A percentile compares a stretch with the other conserved stretches of the same genome.
Conservation (phyloP, 495 filamentous ascomycete species). For the Penicillium canariense region DNA sequence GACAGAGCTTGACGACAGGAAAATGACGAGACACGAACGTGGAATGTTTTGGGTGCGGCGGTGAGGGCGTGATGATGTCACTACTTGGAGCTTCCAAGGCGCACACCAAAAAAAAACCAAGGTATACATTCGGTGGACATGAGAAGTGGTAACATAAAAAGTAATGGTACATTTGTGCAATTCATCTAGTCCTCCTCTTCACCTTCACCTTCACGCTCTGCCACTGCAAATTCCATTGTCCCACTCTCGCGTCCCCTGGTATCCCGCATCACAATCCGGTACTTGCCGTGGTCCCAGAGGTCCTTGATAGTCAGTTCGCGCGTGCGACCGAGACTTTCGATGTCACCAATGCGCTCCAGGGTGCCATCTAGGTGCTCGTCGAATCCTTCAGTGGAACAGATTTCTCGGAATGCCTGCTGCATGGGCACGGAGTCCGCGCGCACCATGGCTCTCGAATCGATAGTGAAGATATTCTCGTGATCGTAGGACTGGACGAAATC, state of each 20-base stretch:
- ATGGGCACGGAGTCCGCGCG: slow-evolving; percentile 94
- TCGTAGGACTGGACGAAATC: slow-evolving; percentile 95
- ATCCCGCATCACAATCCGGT: slow-evolving; percentile 62
- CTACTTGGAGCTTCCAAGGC: slow-evolving; percentile 15
- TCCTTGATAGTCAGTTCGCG: slow-evolving; percentile 90
- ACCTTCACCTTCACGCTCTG: slow-evolving; percentile 30
- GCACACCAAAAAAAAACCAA: background rate
- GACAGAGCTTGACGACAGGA: slow-evolving; percentile 4
- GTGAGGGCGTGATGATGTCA: slow-evolving; percentile 42
- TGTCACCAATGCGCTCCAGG: slow-evolving; percentile 76
- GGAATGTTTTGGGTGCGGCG: slow-evolving; percentile 21
- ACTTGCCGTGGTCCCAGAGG: slow-evolving; percentile 72
- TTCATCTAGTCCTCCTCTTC: slow-evolving; percentile 25
- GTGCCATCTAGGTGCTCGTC: slow-evolving; percentile 79
- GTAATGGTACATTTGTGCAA: slow-evolving; percentile 1
- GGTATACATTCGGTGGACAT: too few relatives aligned
- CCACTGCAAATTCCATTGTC: slow-evolving; percentile 44
- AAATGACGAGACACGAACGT: slow-evolving; percentile 9
- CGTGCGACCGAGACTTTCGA: slow-evolving; percentile 90
- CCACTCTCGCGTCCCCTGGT: slow-evolving; percentile 48
- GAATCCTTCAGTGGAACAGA: slow-evolving; percentile 71
- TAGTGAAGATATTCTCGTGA: slow-evolving; percentile 92
- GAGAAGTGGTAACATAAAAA: background rate
- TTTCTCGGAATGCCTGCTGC: slow-evolving; percentile 84
- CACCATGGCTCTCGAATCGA: slow-evolving; percentile 82